Evolutionary conservation across 169 alveolate species (phyloP), one percentile per base, ranked within the genome.

Genomic region (Plasmodium vivax): DNA sequence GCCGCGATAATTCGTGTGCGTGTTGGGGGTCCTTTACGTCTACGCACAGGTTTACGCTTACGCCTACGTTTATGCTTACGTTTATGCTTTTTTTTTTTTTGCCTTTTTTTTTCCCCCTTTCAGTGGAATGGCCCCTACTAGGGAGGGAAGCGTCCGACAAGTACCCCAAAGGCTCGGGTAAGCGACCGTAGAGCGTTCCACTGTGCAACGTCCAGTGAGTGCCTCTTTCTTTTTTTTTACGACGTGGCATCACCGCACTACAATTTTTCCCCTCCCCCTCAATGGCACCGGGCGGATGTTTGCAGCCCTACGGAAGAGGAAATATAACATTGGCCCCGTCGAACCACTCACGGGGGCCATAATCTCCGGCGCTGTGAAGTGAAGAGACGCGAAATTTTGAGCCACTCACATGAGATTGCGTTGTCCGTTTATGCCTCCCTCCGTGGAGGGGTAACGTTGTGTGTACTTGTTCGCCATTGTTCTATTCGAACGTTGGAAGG

Each of bases 261-360:
- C 77, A 19, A 68, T 68, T 68, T 30, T 38, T 68, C 5, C 77
- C n/a, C 0, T 3, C n/a, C 32, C 32, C 38, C 77, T 2, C 77
- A 68, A 68, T 38, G 32, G 41, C 77, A 68, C 19, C 77, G 41
- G 38, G 19, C 8, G 32, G 38, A 23, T 38, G 27, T 68, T 14
- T 68, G 32, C 32, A 87, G 93, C 84, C 34, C 81, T 71, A 58
- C 79, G 93, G 71, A 77, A 36, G 38, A 75, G 93, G 36, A 87
- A 75, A 77, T 36, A 87, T 77, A 87, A 38, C 23, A 36, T 54
- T 54, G 93, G 93, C 12, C 68, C 58, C n/a, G 87, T 87, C 4
- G 93, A 87, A 14, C 93, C 93, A 87, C 54, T 87, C 68, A 87
- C 82, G 34, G 93, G 93, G 36, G 72, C 79, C 16, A 77, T 87